A percentile compares a stretch with the other conserved stretches of the same genome.
These are phyloP conservation scores for Penicillium sp. DNA, from an alignment of 2,329 filamentous ascomycete genomes.

Conservation along the genomic window DNA sequence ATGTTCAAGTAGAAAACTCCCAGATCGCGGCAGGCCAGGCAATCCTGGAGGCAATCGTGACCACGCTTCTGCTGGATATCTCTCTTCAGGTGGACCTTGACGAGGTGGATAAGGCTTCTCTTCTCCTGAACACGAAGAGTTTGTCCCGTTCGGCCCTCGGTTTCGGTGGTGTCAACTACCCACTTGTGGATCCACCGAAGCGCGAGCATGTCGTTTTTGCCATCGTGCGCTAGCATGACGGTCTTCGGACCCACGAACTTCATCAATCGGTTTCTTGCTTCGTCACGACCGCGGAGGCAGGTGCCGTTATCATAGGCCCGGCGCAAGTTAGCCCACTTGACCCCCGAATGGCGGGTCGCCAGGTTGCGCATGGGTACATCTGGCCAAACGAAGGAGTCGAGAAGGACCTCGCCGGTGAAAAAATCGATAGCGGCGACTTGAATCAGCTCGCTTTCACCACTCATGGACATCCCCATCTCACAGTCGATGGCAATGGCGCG, in stretches of 20 bases:
- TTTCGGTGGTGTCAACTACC: constrained; percentile 48
- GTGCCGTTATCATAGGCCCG: constrained; percentile 6
- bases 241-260: constrained; percentile 48
- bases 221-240: constrained; percentile 50
- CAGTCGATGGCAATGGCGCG: constrained; percentile 52
- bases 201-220: constrained; percentile 43
- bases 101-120: constrained; percentile 21
- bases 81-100: constrained; percentile 15
- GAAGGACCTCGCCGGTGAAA: constrained; percentile 48
- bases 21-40: constrained; percentile 45
- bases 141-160: constrained; percentile 13
- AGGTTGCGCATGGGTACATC: constrained; percentile 48
- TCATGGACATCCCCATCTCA: constrained; percentile 51
- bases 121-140: background rate
- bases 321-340: constrained; percentile 40
- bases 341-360: constrained; percentile 53
- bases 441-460: constrained; percentile 52
- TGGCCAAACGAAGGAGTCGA: constrained; percentile 54
- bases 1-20: constrained; percentile 39
- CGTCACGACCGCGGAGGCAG: constrained; percentile 44
- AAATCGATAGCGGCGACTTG: constrained; percentile 54
- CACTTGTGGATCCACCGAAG: constrained; percentile 51
- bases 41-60: constrained; percentile 50
- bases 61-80: constrained; percentile 25
- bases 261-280: constrained; percentile 45